Conservation (phyloP, 352 stramenopile species). For the Pythium folliculosum region DNA sequence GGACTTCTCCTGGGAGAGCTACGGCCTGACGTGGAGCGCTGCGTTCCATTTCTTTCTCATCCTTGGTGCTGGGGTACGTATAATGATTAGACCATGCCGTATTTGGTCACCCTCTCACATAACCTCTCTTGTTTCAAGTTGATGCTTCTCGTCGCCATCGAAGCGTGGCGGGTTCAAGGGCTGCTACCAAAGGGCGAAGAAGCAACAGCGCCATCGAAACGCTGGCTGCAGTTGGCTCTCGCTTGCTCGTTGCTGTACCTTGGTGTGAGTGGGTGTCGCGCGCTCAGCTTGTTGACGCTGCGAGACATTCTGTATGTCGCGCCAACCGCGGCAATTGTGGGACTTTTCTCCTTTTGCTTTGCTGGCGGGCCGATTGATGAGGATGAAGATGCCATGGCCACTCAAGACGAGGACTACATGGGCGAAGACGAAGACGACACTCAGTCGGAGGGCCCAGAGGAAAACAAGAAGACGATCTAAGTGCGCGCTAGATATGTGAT, state of each 20-base stretch:
- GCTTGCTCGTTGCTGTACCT: conserved; percentile 15
- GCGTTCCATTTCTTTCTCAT: conserved; percentile 24
- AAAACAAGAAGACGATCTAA: conserved; percentile 26
- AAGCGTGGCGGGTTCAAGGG: conserved; percentile 15
- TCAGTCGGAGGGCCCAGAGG: conserved; percentile 8
- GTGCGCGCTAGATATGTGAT: neutral
- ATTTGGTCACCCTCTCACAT: neutral
- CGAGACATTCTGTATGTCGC: conserved; percentile 10
- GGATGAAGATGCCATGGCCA: conserved; percentile 3
- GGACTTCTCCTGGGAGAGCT: conserved; percentile 9
- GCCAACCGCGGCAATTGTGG: conserved; percentile 3
- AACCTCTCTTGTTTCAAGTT: conserved; percentile 4
- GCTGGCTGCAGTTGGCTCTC: conserved; percentile 20
- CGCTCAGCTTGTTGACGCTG: conserved; percentile 13
- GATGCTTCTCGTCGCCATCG: conserved; percentile 18
- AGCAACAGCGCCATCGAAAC: neutral
- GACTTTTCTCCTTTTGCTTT: conserved; percentile 13
- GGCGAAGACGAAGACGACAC: conserved; percentile 16
- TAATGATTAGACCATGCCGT: neutral
- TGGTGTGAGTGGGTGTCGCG: neutral
- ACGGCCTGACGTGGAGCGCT: conserved; percentile 10
- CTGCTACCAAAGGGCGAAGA: conserved; percentile 1
- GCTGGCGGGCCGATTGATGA: conserved; percentile 21
- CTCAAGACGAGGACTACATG: conserved; percentile 18
- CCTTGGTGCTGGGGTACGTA: conserved; percentile 19